Evolutionary conservation across 169 alveolate species (phyloP), one percentile per base, ranked within the genome.

Genomic region (Eimeria necatrix): DNA sequence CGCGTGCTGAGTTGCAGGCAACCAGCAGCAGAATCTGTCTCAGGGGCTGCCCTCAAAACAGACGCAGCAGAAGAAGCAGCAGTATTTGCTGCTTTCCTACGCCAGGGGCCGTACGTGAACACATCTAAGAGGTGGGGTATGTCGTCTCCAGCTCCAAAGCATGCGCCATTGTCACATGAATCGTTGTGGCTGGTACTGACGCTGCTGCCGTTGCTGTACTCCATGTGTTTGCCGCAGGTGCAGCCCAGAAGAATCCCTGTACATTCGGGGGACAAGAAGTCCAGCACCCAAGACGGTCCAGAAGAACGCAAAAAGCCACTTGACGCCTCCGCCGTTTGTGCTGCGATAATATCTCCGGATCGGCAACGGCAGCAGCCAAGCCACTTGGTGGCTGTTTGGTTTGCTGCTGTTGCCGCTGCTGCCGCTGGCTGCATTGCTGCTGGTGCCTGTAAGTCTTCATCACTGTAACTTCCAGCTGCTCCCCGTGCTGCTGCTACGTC

Each of bases 331-430:
- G 85, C 61, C 8, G 61, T 68, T 51, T 64, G 70, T 7, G 89
- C 89, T 48, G 71, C 64, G 41, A 48, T 7, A 22, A 74, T 32
- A 16, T 18, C 10, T 8, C 60, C 5, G 89, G 70, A 80, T 26
- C 89, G 20, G 89, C 89, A 51, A 48, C 89, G 12, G 89, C 89
- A 80, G 70, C 89, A 80, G 89, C 89, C 89, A n/a, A 52, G 89
- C 89, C 46, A 16, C 71, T 48, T 52, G 6, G 12, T 32, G 41
- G 41, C 41, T 32, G 41, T 32, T 32, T 32, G 41, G 41, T 32
- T 32, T 32, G 41, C 52, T 71, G 83, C 83, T 71, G 51, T 5
- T 22, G 53, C 53, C 9, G 61, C 61, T 41, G 60, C 85, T 41
- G 61, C 61, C 12, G 85, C 53, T 41, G 61, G 0, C 59, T 26